Conservation (phyloP, 208 protist genomes). For the Angomonas ambiguus region DNA sequence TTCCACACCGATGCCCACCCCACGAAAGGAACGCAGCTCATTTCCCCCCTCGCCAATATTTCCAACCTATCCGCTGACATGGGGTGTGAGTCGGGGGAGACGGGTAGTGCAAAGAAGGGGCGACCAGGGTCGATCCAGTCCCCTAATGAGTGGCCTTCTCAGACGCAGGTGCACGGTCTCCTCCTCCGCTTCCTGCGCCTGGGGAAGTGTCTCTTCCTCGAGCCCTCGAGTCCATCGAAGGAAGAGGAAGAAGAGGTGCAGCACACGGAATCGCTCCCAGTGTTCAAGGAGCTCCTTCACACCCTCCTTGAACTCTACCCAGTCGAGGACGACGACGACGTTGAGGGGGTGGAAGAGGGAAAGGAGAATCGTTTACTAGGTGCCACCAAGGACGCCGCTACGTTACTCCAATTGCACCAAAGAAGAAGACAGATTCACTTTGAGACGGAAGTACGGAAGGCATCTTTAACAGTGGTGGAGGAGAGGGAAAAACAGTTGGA, state of each 20-base stretch:
- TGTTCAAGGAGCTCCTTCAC: not conserved
- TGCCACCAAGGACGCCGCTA: too few relatives aligned
- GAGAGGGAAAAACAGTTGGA: conserved; percentile 4
- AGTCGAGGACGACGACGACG: not conserved
- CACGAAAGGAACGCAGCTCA: not conserved
- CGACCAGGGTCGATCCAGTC: not conserved
- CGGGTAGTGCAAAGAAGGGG: not conserved
- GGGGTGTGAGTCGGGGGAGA: not conserved
- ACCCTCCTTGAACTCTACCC: not conserved
- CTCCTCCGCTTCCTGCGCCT: not conserved
- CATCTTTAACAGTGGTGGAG: not conserved
- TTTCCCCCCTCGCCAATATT: not conserved
- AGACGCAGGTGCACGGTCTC: not conserved
- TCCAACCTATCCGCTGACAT: not conserved
- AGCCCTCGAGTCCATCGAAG: not conserved
- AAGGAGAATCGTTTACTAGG: too few relatives aligned
- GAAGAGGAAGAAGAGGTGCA: too few relatives aligned
- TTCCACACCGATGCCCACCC: not conserved
- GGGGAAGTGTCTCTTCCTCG: not conserved
- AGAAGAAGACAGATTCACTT: not conserved
- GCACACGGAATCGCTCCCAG: too few relatives aligned
- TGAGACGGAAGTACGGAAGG: not conserved
- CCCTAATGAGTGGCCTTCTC: not conserved
- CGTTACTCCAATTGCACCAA: not conserved
- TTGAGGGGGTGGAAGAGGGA: too few relatives aligned